A percentile compares a stretch with the other conserved stretches of the same genome.
Conservation (phyloP, 176 grass and related monocot genomes). For the Musa itinerans region DNA sequence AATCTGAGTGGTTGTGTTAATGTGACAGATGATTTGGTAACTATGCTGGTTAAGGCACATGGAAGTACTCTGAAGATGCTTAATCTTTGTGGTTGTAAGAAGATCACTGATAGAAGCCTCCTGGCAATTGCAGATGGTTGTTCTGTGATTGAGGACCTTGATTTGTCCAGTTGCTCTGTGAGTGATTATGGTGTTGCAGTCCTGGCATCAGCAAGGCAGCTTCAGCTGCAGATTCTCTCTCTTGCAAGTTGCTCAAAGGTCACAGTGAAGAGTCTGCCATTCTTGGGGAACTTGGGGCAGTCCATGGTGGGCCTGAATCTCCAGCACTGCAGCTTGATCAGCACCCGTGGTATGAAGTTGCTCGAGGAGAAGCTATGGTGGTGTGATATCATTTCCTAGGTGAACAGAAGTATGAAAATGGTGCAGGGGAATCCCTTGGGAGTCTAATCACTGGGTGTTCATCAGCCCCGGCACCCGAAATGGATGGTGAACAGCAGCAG, state of each 20-base stretch:
- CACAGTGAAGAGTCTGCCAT: slow-evolving; percentile 66
- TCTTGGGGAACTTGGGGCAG: slow-evolving; percentile 62
- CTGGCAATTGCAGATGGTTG: slow-evolving; percentile 62
- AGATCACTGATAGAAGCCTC: slow-evolving; percentile 73
- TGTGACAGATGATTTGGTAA: slow-evolving; percentile 47
- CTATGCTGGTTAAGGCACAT: slow-evolving; percentile 56
- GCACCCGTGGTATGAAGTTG: slow-evolving; percentile 48
- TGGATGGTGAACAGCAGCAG: slow-evolving; percentile 31
- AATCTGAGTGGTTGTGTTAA: slow-evolving; percentile 71
- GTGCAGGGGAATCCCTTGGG: slow-evolving; percentile 14
- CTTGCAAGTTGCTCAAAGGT: slow-evolving; percentile 67
- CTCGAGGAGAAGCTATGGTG: slow-evolving; percentile 75
- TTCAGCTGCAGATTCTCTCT: slow-evolving; percentile 65
- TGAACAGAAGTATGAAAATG: slow-evolving; percentile 9
- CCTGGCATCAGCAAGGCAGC: slow-evolving; percentile 54
- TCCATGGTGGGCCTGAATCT: slow-evolving; percentile 75
- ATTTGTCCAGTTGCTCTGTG: slow-evolving; percentile 74
- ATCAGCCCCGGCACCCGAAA: slow-evolving; percentile 35
- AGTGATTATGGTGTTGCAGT: slow-evolving; percentile 72
- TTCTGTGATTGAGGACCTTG: slow-evolving; percentile 58
- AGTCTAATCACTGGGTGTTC: slow-evolving; percentile 9
- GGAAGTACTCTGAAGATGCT: slow-evolving; percentile 54
- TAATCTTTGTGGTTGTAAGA: slow-evolving; percentile 79
- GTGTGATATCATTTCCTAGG: slow-evolving; percentile 82
- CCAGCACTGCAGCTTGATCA: slow-evolving; percentile 79